A percentile compares a stretch with the other conserved stretches of the same genome.
Conservation (phyloP, 306 rosid genomes). For the Glycine soja region DNA sequence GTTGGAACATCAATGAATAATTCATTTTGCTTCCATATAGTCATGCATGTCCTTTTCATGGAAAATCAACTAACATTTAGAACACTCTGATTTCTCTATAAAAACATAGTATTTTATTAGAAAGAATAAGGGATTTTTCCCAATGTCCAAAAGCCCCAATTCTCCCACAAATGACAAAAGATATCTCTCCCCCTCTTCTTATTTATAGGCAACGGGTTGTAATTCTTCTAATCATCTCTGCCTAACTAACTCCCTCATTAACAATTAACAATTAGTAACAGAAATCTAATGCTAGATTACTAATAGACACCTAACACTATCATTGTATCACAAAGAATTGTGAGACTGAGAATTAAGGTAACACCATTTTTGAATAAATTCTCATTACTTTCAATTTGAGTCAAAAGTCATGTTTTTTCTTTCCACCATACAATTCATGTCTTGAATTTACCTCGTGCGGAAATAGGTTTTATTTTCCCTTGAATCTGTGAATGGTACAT, state of each 20-base stretch:
- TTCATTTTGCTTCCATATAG: constrained; percentile 31
- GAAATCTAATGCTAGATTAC: not conserved
- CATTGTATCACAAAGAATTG: constrained; percentile 1
- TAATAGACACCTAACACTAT: not conserved
- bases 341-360: constrained; percentile 15
- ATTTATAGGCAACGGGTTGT: not conserved
- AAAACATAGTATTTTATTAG: not conserved
- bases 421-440: constrained; percentile 4
- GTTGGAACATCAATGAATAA: constrained; percentile 10
- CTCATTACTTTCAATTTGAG: constrained; percentile 12
- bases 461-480: no score
- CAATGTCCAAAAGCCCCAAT: not conserved
- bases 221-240: not conserved
- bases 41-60: constrained; percentile 31
- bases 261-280: not conserved
- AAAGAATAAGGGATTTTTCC: not conserved
- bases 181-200: not conserved
- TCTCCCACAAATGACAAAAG: not conserved
- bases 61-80: constrained; percentile 35
- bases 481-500: no score
- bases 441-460: constrained; percentile 34
- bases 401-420: constrained; percentile 20
- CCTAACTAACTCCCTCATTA: not conserved
- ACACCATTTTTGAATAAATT: constrained; percentile 27
- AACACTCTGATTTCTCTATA: constrained; percentile 19